These are phyloP conservation scores for Salix caprea DNA, from an alignment of 345 rosid genomes.

Conservation along the genomic window DNA sequence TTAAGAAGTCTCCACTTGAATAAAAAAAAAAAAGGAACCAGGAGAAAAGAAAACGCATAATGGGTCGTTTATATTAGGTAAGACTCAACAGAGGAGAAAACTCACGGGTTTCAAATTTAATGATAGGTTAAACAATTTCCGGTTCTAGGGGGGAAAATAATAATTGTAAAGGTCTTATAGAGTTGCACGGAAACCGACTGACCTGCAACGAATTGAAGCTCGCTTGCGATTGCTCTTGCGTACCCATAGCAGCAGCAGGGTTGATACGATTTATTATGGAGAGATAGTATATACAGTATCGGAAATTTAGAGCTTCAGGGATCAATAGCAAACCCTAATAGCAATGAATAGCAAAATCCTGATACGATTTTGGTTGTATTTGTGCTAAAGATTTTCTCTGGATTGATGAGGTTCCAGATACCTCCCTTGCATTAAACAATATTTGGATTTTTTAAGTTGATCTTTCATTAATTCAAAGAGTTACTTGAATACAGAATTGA, in stretches of 20 bases:
- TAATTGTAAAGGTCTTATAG: neutral
- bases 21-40: neutral
- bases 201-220: slow-evolving; percentile 89
- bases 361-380: no score
- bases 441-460: no score
- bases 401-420: no score
- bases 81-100: neutral
- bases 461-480: no score
- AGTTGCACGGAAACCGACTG: slow-evolving; percentile 8
- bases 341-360: slow-evolving; percentile 36
- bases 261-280: slow-evolving; percentile 28
- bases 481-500: no score
- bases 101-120: slow-evolving; percentile 1
- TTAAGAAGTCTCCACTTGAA: neutral
- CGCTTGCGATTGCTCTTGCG: slow-evolving; percentile 67
- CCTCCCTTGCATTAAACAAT: no score
- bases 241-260: slow-evolving; percentile 67
- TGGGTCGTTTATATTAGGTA: neutral
- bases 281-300: no score
- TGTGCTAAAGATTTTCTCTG: no score
- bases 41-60: neutral
- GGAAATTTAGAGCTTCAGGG: slow-evolving; percentile 13
- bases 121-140: neutral
- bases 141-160: slow-evolving; percentile 18
- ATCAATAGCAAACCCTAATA: slow-evolving; percentile 57